Conservation (phyloP, 768 basidiomycete species). For the Leccinum incarnatum region DNA sequence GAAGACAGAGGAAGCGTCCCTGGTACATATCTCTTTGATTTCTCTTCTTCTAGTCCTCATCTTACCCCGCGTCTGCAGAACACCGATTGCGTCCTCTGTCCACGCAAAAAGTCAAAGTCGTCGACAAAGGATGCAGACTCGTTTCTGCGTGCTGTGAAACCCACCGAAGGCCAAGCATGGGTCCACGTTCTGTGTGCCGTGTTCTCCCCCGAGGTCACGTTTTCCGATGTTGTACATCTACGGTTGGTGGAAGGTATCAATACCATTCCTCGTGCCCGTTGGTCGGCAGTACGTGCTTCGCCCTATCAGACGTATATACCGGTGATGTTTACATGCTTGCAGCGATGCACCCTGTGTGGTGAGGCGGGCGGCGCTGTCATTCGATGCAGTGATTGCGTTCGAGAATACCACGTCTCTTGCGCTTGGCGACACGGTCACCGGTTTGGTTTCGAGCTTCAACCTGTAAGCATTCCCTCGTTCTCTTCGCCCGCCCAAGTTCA, state of each 20-base stretch:
- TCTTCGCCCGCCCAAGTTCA: neutral
- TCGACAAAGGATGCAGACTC: constrained; percentile 52
- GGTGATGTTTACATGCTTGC: constrained; percentile 12
- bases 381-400: constrained; percentile 77
- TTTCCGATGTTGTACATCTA: constrained; percentile 70
- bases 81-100: constrained; percentile 83
- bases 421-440: constrained; percentile 82
- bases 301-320: neutral
- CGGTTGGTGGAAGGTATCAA: constrained; percentile 86
- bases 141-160: constrained; percentile 77
- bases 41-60: neutral
- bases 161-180: constrained; percentile 93
- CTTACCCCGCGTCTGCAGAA: constrained; percentile 45
- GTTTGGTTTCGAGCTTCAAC: constrained; percentile 91
- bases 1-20: constrained; percentile 74
- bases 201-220: constrained; percentile 82
- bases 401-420: constrained; percentile 84
- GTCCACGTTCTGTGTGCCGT: constrained; percentile 87
- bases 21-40: constrained; percentile 45
- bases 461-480: constrained; percentile 44
- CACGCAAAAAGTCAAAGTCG: constrained; percentile 40
- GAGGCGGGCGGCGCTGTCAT: constrained; percentile 74
- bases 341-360: constrained; percentile 79
- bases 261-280: constrained; percentile 64
- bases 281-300: constrained; percentile 60